These are phyloP conservation scores for Pilatotrama ljubarskyi DNA, from an alignment of 768 basidiomycete species.

Conservation along the genomic window DNA sequence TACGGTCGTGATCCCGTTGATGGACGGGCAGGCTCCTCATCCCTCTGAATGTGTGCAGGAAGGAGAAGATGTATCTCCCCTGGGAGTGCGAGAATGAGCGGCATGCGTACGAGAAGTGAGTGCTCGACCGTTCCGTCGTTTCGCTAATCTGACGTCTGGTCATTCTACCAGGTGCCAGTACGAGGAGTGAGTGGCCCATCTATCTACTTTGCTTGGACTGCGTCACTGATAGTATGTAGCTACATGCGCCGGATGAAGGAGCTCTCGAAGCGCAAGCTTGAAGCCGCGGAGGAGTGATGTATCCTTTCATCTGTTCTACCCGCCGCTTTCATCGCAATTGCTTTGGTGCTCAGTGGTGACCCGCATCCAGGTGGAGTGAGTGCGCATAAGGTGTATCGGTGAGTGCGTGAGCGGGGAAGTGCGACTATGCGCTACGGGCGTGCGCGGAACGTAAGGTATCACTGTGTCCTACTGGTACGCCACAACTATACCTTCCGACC, in stretches of 20 bases:
- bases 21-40: constrained; percentile 64
- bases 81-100: constrained; percentile 94
- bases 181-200: constrained; percentile 64
- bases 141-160: neutral
- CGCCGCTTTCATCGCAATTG: constrained; percentile 2
- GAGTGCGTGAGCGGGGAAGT: constrained; percentile 2
- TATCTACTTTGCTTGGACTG: neutral
- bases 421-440: neutral
- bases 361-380: no score
- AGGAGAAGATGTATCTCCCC: constrained; percentile 74
- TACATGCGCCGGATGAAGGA: constrained; percentile 88
- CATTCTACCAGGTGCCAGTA: constrained; percentile 75
- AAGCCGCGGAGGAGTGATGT: constrained; percentile 36
- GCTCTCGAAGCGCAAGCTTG: constrained; percentile 69
- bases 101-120: constrained; percentile 83
- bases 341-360: neutral
- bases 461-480: neutral
- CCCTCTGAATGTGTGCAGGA: constrained; percentile 85
- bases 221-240: constrained; percentile 40
- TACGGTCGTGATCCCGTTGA: neutral
- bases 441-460: neutral
- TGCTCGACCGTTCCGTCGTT: constrained; percentile 12
- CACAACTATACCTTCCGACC: constrained; percentile 32
- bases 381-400: neutral
- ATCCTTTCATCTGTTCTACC: constrained; percentile 1